Evolutionary conservation across 768 basidiomycete species (phyloP), one percentile per base, ranked within the genome.

Genomic region (Antrodiella citrinella): DNA sequence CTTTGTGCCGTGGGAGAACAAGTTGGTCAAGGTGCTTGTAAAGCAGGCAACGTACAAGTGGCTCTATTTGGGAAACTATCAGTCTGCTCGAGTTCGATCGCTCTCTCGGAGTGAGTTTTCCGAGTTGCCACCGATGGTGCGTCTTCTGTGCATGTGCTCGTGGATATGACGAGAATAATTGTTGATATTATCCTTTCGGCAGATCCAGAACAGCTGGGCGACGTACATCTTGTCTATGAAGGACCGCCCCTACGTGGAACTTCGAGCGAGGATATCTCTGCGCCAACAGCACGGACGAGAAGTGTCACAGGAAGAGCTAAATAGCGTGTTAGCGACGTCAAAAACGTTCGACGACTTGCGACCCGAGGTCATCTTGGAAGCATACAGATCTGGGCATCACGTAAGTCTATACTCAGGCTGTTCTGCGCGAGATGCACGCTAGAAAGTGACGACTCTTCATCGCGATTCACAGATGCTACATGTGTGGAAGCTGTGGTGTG

Each of bases 41-140:
- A 26, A 45, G 10, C 25, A 49, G 15, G 24, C 38, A 22, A 30
- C 44, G 23, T 10, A 19, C 4, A 19, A 25, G 43, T 53, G 49
- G 48, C 30, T 13, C 7, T 53, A 53, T 24, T 30, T 53, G 30
- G 52, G 52, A 11, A 42, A 53, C 20, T 53, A 53, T 20, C n/a
- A 20, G 19, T 49, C 48, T 3, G 24, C 22, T 2, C 12, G 23
- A n/a, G 20, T 43, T 22, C 47, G 45, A 2, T 38, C 52, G 13
- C 20, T 53, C 13, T 40, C 52, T 7, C 15, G 7, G 23, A 44
- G 38, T 9, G 52, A 53, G 22, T 53, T 42, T 43, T 11, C 11
- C 10, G 10, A 20, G n/a, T 44, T 53, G 24, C 24, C 48, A 3
- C 24, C 10, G 7, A 10, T 18, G 10, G 10, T 10, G 10, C 35